These are phyloP conservation scores for Acorus calamus DNA, from an alignment of 106 monocot species.

Conservation along the genomic window DNA sequence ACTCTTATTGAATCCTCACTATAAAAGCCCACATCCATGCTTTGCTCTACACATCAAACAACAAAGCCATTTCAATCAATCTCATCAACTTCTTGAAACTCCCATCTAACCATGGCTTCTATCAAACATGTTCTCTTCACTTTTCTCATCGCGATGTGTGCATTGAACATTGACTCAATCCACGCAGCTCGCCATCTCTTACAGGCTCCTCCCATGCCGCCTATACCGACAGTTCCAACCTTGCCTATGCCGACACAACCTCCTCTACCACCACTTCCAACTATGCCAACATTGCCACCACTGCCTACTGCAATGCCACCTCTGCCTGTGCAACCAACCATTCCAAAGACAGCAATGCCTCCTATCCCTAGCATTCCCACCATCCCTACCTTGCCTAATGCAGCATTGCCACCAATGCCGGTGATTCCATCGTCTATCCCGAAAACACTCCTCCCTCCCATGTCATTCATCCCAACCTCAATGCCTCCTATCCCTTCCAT, in stretches of 20 bases:
- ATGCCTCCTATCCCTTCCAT: not conserved
- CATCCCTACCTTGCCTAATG: not conserved
- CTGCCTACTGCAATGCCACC: not conserved
- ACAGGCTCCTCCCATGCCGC: not conserved
- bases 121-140: no score
- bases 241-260: no score
- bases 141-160: not conserved
- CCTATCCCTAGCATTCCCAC: no score
- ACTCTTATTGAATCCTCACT: no score
- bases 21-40: no score
- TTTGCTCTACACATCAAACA: no score
- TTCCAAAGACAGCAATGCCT: not conserved
- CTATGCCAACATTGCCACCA: no score
- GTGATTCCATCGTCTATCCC: constrained; percentile 1
- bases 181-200: constrained; percentile 7
- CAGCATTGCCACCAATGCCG: constrained; percentile 1
- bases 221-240: no score
- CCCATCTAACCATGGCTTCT: no score
- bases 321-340: not conserved
- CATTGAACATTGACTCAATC: not conserved
- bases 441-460: not conserved
- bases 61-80: no score
- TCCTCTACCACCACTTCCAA: no score
- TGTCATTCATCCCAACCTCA: not conserved
- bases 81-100: no score